Base-by-base conservation (phyloP, 805 yeast species). In the Candida chauliodis region DNA sequence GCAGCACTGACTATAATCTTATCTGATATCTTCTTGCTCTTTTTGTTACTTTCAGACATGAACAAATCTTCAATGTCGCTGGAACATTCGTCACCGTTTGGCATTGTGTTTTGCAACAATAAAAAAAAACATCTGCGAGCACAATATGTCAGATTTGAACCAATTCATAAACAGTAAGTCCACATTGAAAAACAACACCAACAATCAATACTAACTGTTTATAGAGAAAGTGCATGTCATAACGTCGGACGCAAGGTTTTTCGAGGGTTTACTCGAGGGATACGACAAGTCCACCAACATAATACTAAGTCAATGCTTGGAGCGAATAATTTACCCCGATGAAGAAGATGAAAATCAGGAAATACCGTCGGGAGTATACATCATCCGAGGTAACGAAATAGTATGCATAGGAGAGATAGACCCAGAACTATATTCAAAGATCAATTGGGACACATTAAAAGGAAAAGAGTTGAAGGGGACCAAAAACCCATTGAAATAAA, bases 241-340 rank as follows among this genome's bases (percentile, higher is more conserved):
- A 42, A 59, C 72, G n/a, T 60, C 73, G 8, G 74, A 68, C 50
- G 73, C 63, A 19, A 52, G 74, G 29, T 50, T 64, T 25, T 68
- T 66, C 42, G 71, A 66, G 48, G 74, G 74, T 3, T 55, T 50
- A 15, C 59, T 68, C 16, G 61, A 60, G 46, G 88, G 90, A 5
- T 82, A 66, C 49, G 91, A 84, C 54, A 76, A 78, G 45, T 66
- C 76, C 31, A 75, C 84, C 17, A 84, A 84, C 51, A 50, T 84
- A 24, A 63, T 82, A 27, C 57, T 83, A 28, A 59, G 76, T 2
- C 58, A 68, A 28, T 70, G 82, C 13, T 54, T 61, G 15, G 84
- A 80, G 51, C 56, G 81, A 34, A 52, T 77, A 13, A 65, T 79
- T 30, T 66, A 64, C 36, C 69, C 65, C n/a, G 61, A 60, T 8